Conservation (phyloP, 1,284 basidiomycete genomes). For the Malassezia psittaci region DNA sequence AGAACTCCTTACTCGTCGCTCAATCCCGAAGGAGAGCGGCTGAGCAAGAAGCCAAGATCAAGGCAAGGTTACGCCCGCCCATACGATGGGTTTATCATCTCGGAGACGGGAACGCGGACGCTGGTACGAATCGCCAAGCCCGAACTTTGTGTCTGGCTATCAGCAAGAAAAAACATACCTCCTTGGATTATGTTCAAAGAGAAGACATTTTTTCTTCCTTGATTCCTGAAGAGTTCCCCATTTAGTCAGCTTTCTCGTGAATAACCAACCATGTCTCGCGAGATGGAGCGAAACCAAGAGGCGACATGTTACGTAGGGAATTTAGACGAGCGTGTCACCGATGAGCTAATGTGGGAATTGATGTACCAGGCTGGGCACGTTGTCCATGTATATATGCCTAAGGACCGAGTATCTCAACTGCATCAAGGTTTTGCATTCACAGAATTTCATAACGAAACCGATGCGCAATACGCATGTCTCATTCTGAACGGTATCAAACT, state of each 20-base stretch:
- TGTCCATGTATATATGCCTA: slow-evolving; percentile 74
- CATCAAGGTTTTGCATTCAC: slow-evolving; percentile 99
- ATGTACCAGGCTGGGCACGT: slow-evolving; percentile 98
- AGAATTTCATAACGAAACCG: slow-evolving; percentile 93
- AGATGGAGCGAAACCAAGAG: slow-evolving; percentile 45
- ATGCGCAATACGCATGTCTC: slow-evolving; percentile 97
- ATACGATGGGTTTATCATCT: slow-evolving; percentile 13
- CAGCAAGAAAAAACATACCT: slow-evolving; percentile 5
- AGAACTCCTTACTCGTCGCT: slow-evolving; percentile 5
- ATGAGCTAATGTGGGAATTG: slow-evolving; percentile 92
- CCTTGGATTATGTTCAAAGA: slow-evolving; percentile 19
- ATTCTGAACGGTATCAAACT: slow-evolving; percentile 99
- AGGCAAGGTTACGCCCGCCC: slow-evolving; percentile 4
- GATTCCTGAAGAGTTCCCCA: too few relatives aligned
- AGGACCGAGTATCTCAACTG: slow-evolving; percentile 92
- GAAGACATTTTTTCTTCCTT: not conserved
- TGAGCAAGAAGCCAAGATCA: not conserved
- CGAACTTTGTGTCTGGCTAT: slow-evolving; percentile 19
- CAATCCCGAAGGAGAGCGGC: slow-evolving; percentile 19
- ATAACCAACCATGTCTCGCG: slow-evolving; percentile 24
- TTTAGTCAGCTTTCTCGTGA: too few relatives aligned
- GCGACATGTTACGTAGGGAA: slow-evolving; percentile 59
- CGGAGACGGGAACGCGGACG: slow-evolving; percentile 20
- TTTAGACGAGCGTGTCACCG: slow-evolving; percentile 83
- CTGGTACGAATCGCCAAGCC: slow-evolving; percentile 12